A percentile compares a stretch with the other conserved stretches of the same genome.
Conservation (phyloP, 257 asterid genomes). For the Ballota nigra region DNA sequence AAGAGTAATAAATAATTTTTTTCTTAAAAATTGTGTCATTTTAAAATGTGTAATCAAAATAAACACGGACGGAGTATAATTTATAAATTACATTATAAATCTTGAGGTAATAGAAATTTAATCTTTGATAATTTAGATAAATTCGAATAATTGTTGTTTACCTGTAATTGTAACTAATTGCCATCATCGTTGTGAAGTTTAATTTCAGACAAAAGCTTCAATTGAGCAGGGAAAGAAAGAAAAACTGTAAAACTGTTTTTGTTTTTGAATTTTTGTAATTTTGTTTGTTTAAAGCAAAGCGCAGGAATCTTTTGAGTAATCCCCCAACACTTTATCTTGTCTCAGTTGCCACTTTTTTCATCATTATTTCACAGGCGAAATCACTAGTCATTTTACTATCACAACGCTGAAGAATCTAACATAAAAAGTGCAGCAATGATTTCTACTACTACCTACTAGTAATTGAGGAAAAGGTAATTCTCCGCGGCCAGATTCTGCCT, state of each 20-base stretch:
- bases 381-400: conserved; percentile 30
- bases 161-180: not conserved
- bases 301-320: conserved; percentile 8
- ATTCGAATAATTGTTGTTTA: too few relatives aligned
- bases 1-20: too few relatives aligned
- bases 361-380: conserved; percentile 32
- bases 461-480: too few relatives aligned
- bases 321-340: too few relatives aligned
- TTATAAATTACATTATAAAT: too few relatives aligned
- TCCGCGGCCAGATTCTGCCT: too few relatives aligned
- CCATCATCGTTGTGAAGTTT: conserved; percentile 21
- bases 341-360: conserved; percentile 15
- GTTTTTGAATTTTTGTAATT: not conserved
- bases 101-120: too few relatives aligned
- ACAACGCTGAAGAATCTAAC: conserved; percentile 30
- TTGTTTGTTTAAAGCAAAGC: conserved; percentile 8
- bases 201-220: conserved; percentile 28
- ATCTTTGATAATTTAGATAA: too few relatives aligned
- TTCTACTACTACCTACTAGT: too few relatives aligned
- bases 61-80: too few relatives aligned
- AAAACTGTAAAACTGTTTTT: not conserved
- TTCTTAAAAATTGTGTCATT: too few relatives aligned
- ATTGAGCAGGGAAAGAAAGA: conserved; percentile 3
- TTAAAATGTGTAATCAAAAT: too few relatives aligned
- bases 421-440: conserved; percentile 11